Conservation (phyloP, 768 basidiomycete species). For the Cystofilobasidium bisporidii region DNA sequence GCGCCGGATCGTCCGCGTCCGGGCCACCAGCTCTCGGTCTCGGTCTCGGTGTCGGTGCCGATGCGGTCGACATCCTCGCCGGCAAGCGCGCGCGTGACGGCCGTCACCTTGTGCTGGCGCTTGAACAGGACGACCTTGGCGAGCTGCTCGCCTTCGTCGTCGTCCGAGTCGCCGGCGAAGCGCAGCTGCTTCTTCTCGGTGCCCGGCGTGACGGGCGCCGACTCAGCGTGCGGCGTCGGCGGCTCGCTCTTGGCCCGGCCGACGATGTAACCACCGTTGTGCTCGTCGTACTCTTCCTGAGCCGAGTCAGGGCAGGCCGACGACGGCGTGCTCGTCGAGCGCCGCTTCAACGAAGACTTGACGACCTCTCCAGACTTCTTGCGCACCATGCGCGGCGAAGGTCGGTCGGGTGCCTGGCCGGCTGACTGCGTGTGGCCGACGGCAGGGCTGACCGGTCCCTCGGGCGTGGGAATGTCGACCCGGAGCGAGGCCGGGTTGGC, state of each 20-base stretch:
- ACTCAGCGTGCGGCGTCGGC: slow-evolving; percentile 2
- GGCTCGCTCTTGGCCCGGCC: background rate
- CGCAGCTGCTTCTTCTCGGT: slow-evolving; percentile 13
- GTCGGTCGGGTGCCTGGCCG: background rate
- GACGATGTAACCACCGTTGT: no score
- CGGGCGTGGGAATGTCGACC: slow-evolving; percentile 20
- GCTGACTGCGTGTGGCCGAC: slow-evolving; percentile 6
- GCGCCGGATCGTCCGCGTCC: background rate
- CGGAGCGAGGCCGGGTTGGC: slow-evolving; percentile 17
- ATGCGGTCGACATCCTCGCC: slow-evolving; percentile 24
- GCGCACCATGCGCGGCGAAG: slow-evolving; percentile 49
- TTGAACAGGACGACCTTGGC: slow-evolving; percentile 24
- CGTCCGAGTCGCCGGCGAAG: slow-evolving; percentile 23
- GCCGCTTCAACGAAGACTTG: slow-evolving; percentile 77
- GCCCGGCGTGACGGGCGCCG: background rate
- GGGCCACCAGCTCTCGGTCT: background rate
- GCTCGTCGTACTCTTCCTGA: background rate
- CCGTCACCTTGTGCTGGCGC: slow-evolving; percentile 25
- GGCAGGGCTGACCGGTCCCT: background rate
- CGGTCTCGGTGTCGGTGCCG: slow-evolving; percentile 22
- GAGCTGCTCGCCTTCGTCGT: slow-evolving; percentile 9
- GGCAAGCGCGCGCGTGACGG: slow-evolving; percentile 24
- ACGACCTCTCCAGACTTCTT: slow-evolving; percentile 93
- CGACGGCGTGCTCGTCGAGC: slow-evolving; percentile 43
- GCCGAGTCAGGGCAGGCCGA: background rate